phyloP scores from a whole-genome alignment of 495 filamentous ascomycete species.

The Annulohypoxylon maeteangense region DNA sequence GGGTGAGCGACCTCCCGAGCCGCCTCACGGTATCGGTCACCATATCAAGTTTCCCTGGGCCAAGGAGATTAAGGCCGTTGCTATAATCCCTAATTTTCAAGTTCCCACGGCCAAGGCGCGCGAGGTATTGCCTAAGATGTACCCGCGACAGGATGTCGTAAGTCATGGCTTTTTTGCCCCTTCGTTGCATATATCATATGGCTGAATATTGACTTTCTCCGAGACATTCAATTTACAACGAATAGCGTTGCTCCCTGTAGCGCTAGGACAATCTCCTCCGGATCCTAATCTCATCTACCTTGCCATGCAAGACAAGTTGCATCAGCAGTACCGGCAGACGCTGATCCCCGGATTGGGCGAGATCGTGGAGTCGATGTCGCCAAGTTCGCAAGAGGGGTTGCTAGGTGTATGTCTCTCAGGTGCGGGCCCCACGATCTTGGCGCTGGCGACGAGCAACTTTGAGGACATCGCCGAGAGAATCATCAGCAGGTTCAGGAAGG shows the following conservation, averaged over 20 bases:
- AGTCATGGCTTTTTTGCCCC: constrained; percentile 44
- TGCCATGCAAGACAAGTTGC: constrained; percentile 97
- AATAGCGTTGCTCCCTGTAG: constrained; percentile 85
- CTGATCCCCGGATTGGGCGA: constrained; percentile 93
- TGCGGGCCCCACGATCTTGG: constrained; percentile 93
- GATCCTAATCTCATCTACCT: constrained; percentile 92
- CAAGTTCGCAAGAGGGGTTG: constrained; percentile 83
- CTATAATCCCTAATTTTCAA: constrained; percentile 94
- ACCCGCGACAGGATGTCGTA: constrained; percentile 82
- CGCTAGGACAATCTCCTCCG: constrained; percentile 87
- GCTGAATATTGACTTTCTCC: constrained; percentile 1
- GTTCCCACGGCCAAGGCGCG: constrained; percentile 89
- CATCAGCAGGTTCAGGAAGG: constrained; percentile 70
- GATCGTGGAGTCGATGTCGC: constrained; percentile 86
- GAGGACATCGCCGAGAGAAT: constrained; percentile 82
- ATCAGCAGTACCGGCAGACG: constrained; percentile 90
- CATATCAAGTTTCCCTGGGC: constrained; percentile 93
- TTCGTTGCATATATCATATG: neutral
- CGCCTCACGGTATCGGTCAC: constrained; percentile 90
- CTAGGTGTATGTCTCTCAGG: constrained; percentile 93
- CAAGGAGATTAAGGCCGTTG: constrained; percentile 91
- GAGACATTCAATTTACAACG: constrained; percentile 94
- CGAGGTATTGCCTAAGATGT: constrained; percentile 79
- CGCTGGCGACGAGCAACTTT: constrained; percentile 88
- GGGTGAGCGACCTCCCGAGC: constrained; percentile 81